Evolutionary conservation across 1,139 yeast genomes (phyloP), one percentile per base, ranked within the genome.

Genomic region (Blastobotrys malaysiensis): DNA sequence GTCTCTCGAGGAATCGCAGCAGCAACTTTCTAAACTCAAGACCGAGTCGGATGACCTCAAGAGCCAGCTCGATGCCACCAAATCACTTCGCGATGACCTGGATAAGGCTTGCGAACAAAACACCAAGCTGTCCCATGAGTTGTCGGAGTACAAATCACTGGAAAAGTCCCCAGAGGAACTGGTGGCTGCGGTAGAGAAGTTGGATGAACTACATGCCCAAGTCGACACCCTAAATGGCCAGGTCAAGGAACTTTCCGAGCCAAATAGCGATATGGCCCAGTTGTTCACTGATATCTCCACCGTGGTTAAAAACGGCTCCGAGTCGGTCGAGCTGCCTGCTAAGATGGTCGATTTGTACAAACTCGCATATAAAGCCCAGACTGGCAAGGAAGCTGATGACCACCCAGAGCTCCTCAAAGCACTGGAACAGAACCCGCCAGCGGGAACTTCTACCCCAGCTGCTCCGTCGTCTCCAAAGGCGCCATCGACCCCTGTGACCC

Each of bases 1-100:
- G 13, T 55, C 47, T 5, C 44, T 47, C 22, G 52, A 51, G 16
- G 48, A 43, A 5, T 52, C 27, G 39, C 45, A 39, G 46, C 31
- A 14, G 18, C 50, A 44, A 27, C 16, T 45, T 5, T 45, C 50
- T 49, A 46, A 49, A 16, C 39, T 50, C 31, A 46, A 50, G 13
- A 49, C 50, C 45, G 51, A 55, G 20, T 22, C 46, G 20, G 55
- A 50, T 19, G 49, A 20, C 20, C 43, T 20, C 13, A 47, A 26
- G 24, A 52, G 45, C 18, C 39, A 31, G n/a, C 5, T 5, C 31
- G 39, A 3, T 16, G 39, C 11, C 16, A 31, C 7, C 9, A 22
- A 22, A 22, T 39, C 44, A 16, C 19, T 39, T 13, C 22, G 3
- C 4, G 48, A 16, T 3, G 45, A 43, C 14, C 45, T 5, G 7